A percentile compares a stretch with the other conserved stretches of the same genome.
These are phyloP conservation scores for slime mould (Dictyostelium discoideum) DNA, from an alignment of 78 protist species.

Conservation along the genomic window dicty_2.7 NC_007088.5:5910501-5911000, in stretches of 20 bases:
- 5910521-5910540: background rate
- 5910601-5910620: background rate
- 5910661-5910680: background rate
- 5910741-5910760: background rate
- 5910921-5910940: background rate
- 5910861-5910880: background rate
- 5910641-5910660: conserved; percentile 1
- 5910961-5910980: background rate
- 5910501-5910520: background rate
- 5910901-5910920: background rate
- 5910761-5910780: background rate
- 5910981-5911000: background rate
- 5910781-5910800: background rate
- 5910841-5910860: background rate
- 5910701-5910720: background rate
- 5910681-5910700: background rate
- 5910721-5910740: background rate
- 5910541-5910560: background rate
- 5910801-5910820: background rate
- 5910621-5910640: background rate
- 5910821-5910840: background rate
- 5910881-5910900: conserved; percentile 10
- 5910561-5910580: background rate
- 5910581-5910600: background rate
- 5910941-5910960: background rate